Conservation (phyloP, 2,329 filamentous ascomycete species). For the Verticillium longisporum region DNA sequence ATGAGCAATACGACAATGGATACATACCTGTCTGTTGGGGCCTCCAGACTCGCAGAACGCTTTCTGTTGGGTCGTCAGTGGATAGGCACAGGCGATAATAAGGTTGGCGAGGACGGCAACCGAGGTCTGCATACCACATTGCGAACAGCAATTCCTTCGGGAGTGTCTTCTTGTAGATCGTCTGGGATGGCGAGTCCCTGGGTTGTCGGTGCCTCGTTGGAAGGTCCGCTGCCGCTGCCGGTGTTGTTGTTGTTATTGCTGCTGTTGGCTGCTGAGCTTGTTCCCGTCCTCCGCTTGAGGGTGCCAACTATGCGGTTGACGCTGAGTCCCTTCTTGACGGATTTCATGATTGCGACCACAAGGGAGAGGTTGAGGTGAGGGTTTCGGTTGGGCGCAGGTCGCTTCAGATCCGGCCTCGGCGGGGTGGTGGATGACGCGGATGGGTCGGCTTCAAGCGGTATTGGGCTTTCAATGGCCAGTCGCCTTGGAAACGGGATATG, state of each 20-base stretch:
- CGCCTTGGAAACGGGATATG: not conserved
- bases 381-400: not conserved
- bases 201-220: slow-evolving; percentile 7
- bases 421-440: not conserved
- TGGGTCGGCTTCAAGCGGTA: not conserved
- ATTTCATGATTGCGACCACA: slow-evolving; percentile 20
- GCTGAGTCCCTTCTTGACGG: slow-evolving; percentile 45
- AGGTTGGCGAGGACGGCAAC: not conserved
- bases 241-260: not conserved
- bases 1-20: not conserved
- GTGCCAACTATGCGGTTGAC: slow-evolving; percentile 50
- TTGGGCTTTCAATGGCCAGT: not conserved
- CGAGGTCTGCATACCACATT: slow-evolving; percentile 48
- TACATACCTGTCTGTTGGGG: slow-evolving; percentile 39
- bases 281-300: slow-evolving; percentile 39
- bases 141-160: slow-evolving; percentile 58
- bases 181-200: not conserved
- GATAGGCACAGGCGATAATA: slow-evolving; percentile 13
- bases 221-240: not conserved
- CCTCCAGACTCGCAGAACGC: slow-evolving; percentile 74
- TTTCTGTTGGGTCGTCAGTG: slow-evolving; percentile 42
- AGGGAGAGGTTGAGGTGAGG: not conserved
- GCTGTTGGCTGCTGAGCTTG: slow-evolving; percentile 1
- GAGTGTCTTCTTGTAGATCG: slow-evolving; percentile 44
- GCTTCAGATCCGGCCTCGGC: not conserved